A percentile compares a stretch with the other conserved stretches of the same genome.
phyloP scores from a whole-genome alignment of 768 basidiomycete genomes.

The Mycena pura region DNA sequence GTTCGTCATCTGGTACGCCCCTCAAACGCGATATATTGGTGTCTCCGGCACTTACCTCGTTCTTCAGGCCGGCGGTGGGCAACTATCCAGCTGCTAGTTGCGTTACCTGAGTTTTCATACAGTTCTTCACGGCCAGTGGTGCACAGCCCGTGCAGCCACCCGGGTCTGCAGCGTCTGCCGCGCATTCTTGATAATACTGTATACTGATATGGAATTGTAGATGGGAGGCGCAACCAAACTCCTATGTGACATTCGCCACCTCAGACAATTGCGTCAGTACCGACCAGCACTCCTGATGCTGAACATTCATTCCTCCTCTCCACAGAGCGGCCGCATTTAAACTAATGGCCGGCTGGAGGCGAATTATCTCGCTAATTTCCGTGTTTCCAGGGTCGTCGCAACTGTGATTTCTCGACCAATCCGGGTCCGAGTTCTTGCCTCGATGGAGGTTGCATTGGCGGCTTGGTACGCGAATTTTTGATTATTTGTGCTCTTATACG shows the following conservation, averaged over 20 bases:
- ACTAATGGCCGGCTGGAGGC: too few species aligned
- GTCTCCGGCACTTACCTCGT: background rate
- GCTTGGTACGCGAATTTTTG: slow-evolving; percentile 5
- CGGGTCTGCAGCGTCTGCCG: background rate
- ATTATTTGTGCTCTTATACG: background rate
- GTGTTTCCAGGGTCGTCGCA: slow-evolving; percentile 5
- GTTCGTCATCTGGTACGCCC: too few species aligned
- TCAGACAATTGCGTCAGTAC: slow-evolving; percentile 6
- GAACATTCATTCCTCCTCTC: background rate
- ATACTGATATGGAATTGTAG: background rate
- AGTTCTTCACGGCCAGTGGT: slow-evolving; percentile 9
- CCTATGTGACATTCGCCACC: background rate
- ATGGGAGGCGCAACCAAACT: slow-evolving; percentile 10
- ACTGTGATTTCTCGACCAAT: slow-evolving; percentile 12
- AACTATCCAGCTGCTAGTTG: background rate
- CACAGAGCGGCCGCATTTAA: too few species aligned
- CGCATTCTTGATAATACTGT: background rate
- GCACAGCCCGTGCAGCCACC: slow-evolving; percentile 5
- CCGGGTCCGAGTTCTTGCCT: slow-evolving; percentile 8
- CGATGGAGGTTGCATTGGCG: slow-evolving; percentile 11
- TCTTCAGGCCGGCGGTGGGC: slow-evolving; percentile 10
- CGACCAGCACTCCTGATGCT: background rate
- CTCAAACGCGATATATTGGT: too few species aligned
- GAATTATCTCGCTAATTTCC: background rate
- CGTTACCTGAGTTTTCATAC: background rate